Percentiles rank a stretch among this genome's conserved stretches.
phyloP scores from a whole-genome alignment of 768 basidiomycete genomes.

The Tricholoma sp. region DNA sequence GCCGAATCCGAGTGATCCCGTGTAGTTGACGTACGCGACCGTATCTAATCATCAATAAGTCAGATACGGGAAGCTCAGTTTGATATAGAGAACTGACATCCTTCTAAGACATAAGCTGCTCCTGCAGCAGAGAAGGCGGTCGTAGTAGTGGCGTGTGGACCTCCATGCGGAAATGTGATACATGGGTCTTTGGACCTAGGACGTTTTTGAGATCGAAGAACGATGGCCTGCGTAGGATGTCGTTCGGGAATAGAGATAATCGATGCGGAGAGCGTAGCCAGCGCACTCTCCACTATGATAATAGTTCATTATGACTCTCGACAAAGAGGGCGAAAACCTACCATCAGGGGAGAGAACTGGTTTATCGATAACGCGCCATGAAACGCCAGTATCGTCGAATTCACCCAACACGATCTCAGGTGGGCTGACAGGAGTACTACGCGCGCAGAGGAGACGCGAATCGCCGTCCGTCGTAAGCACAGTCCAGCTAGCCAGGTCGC shows the following conservation, averaged over 20 bases:
- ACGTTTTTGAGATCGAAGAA: conserved; percentile 32
- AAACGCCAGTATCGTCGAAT: conserved; percentile 19
- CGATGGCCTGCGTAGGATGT: conserved; percentile 48
- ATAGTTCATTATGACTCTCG: background rate
- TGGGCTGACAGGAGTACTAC: conserved; percentile 44
- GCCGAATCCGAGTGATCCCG: conserved; percentile 63
- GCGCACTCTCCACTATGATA: conserved; percentile 34
- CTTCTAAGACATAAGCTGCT: conserved; percentile 49
- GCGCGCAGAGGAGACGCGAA: conserved; percentile 38
- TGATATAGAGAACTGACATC: conserved; percentile 40
- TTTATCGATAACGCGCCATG: conserved; percentile 39
- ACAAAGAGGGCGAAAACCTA: conserved; percentile 20
- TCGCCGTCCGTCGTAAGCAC: conserved; percentile 45
- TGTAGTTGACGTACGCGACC: conserved; percentile 60
- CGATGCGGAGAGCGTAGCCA: conserved; percentile 35
- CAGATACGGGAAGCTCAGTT: background rate
- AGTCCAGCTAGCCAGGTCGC: conserved; percentile 45
- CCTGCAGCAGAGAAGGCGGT: conserved; percentile 42
- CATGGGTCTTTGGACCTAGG: conserved; percentile 32
- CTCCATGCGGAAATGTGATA: conserved; percentile 56
- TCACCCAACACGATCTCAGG: conserved; percentile 46
- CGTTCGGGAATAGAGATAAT: conserved; percentile 48
- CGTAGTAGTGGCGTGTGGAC: conserved; percentile 48
- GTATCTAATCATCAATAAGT: conserved; percentile 37
- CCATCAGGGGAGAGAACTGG: conserved; percentile 35